phyloP scores from a whole-genome alignment of 2,329 filamentous ascomycete species.

The Pseudogymnoascus sp. region DNA sequence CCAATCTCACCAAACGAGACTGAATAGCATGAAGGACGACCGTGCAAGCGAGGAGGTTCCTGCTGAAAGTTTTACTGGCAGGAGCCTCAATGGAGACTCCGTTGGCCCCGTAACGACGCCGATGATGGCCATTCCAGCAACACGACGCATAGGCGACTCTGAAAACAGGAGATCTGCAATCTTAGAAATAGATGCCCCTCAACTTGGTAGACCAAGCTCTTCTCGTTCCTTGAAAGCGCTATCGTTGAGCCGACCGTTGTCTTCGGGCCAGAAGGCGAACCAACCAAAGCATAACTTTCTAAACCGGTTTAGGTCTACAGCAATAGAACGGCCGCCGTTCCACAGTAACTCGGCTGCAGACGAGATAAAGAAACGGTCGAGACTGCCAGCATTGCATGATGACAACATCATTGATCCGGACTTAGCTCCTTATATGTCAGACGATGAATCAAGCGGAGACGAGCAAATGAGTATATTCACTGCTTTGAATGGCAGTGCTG shows the following conservation, averaged over 20 bases:
- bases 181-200: constrained; percentile 79
- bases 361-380: constrained; percentile 55
- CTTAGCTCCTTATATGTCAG: constrained; percentile 88
- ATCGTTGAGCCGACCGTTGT: constrained; percentile 61
- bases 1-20: constrained; percentile 44
- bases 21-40: constrained; percentile 31
- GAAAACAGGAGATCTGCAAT: constrained; percentile 79
- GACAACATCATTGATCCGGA: constrained; percentile 99
- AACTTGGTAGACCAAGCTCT: constrained; percentile 83
- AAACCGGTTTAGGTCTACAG: constrained; percentile 61
- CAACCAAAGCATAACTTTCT: constrained; percentile 82
- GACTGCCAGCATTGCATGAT: constrained; percentile 87
- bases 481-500: constrained; percentile 58
- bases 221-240: constrained; percentile 79
- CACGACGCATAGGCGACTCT: constrained; percentile 61
- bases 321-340: constrained; percentile 82
- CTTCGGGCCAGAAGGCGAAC: constrained; percentile 72
- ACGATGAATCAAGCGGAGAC: constrained; percentile 85
- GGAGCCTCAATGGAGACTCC: constrained; percentile 28
- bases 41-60: constrained; percentile 32
- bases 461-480: constrained; percentile 85
- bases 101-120: constrained; percentile 53
- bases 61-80: constrained; percentile 4
- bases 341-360: constrained; percentile 64
- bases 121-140: constrained; percentile 64